Conservation (phyloP, 176 grass and related monocot species). For the Stipa capillata region DNA sequence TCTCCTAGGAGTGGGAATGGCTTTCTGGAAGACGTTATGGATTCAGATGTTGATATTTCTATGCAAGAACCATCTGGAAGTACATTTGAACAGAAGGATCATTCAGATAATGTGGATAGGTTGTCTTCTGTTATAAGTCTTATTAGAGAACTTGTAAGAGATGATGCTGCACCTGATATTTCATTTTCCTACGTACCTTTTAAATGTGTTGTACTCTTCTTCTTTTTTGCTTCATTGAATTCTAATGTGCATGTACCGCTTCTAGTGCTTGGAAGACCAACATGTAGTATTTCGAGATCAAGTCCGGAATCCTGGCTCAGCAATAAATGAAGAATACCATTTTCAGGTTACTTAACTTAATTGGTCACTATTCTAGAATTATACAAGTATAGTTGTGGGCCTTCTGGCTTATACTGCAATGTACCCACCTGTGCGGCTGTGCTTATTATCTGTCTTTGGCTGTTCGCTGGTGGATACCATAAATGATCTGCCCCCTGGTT, state of each 20-base stretch:
- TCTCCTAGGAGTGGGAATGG: conserved; percentile 60
- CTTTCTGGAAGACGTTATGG: conserved; percentile 54
- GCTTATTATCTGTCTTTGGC: neutral
- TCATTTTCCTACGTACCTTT: conserved; percentile 10
- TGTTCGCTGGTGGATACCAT: neutral
- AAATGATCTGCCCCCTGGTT: neutral
- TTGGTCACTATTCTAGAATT: neutral
- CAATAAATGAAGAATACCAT: conserved; percentile 45
- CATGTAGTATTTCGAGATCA: conserved; percentile 52
- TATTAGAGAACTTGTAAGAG: conserved; percentile 65
- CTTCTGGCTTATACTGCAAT: conserved; percentile 19
- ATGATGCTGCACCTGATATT: conserved; percentile 16
- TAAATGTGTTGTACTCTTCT: neutral
- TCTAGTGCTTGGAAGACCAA: conserved; percentile 61
- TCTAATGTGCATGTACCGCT: conserved; percentile 8
- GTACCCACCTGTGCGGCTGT: neutral
- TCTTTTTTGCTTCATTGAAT: conserved; percentile 1
- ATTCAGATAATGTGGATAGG: conserved; percentile 39
- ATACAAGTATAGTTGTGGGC: neutral
- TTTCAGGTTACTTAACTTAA: conserved; percentile 39
- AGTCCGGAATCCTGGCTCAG: conserved; percentile 22
- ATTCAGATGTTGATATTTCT: conserved; percentile 21
- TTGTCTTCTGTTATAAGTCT: conserved; percentile 39
- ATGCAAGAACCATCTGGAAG: conserved; percentile 44
- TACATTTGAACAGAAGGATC: conserved; percentile 31